Evolutionary conservation across 805 yeast genomes (phyloP).

Genomic region (Candida manassasensis): DNA sequence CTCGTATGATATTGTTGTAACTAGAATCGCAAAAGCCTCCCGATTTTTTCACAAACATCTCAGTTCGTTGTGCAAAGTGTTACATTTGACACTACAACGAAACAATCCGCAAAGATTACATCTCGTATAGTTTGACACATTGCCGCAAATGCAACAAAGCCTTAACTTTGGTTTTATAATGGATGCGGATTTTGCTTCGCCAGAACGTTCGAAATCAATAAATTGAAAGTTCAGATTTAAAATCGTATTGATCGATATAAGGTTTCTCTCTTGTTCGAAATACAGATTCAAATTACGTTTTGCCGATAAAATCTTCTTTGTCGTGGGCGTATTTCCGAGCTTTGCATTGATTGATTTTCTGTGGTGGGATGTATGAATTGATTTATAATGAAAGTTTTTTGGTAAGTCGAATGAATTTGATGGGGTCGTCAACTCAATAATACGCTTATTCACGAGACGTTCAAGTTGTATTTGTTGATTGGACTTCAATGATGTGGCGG

Average conservation of each 20-base stretch:
- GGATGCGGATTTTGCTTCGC: background rate
- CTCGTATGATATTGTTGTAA: too few relatives aligned
- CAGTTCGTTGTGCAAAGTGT: constrained; percentile 37
- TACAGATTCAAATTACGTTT: constrained; percentile 40
- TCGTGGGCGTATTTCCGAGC: constrained; percentile 40
- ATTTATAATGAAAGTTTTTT: constrained; percentile 34
- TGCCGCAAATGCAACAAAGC: constrained; percentile 40
- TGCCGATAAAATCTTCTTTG: constrained; percentile 39
- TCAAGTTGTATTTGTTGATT: constrained; percentile 41
- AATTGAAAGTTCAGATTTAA: constrained; percentile 37
- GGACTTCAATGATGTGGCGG: constrained; percentile 36
- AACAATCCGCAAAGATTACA: constrained; percentile 38
- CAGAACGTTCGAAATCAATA: constrained; percentile 25
- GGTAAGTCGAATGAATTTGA: constrained; percentile 38
- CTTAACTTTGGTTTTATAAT: constrained; percentile 26
- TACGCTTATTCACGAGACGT: constrained; percentile 30
- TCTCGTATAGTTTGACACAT: constrained; percentile 31
- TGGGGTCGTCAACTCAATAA: constrained; percentile 33
- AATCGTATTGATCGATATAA: constrained; percentile 39
- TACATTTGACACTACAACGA: constrained; percentile 38
- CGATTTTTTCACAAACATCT: constrained; percentile 27
- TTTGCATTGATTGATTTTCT: constrained; percentile 21
- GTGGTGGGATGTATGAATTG: constrained; percentile 21
- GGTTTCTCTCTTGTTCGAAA: constrained; percentile 42
- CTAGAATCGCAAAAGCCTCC: too few relatives aligned